Evolutionary conservation across 2,329 filamentous ascomycete genomes (phyloP).

Genomic region (Cladophialophora immunda): DNA sequence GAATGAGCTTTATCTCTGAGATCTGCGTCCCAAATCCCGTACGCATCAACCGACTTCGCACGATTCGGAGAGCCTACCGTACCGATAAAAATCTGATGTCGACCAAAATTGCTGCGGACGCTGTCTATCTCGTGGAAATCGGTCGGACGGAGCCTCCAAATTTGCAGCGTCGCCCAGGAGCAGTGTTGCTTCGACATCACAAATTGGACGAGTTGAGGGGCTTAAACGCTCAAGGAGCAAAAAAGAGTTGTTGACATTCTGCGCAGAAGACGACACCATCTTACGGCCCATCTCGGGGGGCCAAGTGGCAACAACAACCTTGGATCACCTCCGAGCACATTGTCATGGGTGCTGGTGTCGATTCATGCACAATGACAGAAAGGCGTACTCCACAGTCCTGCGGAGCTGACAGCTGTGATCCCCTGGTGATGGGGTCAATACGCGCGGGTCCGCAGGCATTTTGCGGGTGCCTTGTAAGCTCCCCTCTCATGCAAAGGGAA

Average conservation of each 20-base stretch:
- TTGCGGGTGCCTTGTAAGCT: not conserved
- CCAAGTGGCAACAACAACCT: not conserved
- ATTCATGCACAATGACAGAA: not conserved
- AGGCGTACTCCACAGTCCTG: not conserved
- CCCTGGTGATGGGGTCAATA: not conserved
- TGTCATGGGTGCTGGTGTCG: not conserved
- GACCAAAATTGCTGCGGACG: not conserved
- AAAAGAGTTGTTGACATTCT: not conserved
- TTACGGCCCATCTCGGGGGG: not conserved
- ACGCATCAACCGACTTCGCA: not conserved
- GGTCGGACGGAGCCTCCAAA: not conserved
- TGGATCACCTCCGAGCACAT: not conserved
- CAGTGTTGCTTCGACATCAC: not conserved
- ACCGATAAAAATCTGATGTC: not conserved
- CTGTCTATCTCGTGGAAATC: not conserved
- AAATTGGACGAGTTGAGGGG: not conserved
- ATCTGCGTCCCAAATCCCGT: too few relatives aligned
- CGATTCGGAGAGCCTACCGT: not conserved
- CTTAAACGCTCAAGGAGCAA: not conserved
- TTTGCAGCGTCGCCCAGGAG: not conserved
- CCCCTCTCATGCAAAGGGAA: not conserved
- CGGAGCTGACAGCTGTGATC: not conserved
- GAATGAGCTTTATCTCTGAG: slow-evolving; percentile 34
- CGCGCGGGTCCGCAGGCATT: not conserved
- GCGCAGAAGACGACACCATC: not conserved